Evolutionary conservation across 2,329 filamentous ascomycete species (phyloP), one percentile per base, ranked within the genome.

Genomic region (Fusarium sp.): DNA sequence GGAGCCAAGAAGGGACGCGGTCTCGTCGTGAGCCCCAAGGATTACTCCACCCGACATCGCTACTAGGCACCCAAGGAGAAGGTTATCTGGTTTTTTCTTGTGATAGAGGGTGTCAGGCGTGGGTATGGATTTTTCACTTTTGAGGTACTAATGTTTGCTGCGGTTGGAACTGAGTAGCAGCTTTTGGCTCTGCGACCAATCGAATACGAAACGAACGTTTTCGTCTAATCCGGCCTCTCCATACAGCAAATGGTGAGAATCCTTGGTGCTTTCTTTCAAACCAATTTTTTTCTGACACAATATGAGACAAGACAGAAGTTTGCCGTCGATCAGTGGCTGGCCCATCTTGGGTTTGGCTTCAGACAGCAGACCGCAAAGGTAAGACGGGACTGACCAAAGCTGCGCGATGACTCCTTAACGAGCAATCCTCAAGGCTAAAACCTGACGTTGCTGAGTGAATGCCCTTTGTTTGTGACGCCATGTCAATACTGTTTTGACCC

Each of bases 1-100:
- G 97, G 97, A n/a, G 97, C 97, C 35, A 98, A 98, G 89, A 99
- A 99, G 86, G 97, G 97, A 1, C 89, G 96, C 63, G 97, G 97
- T 93, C 85, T 99, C 77, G 97, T 99, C 45, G 95, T 98, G 75
- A 97, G 95, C 81, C 97, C 96, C 1, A 99, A 98, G 88, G 95
- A 82, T 78, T 79, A 78, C 69, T 78, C 75, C 14, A 78, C 77
- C 0, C 69, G 77, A 63, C 77, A 78, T 36, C 68, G 77, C 10
- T 78, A 78, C 56, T 78, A 78, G 72, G 20, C 5, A 18, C 13
- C 8, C 8, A 18, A 10, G 42, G 1, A 35, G 52, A 11, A 11
- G 31, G n/a, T 10, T 16, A 36, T 54, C 6, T 18, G 50, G n/a
- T n/a, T 29, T 35, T 29, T 7, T 52, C 47, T 36, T 36, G 29